These are phyloP conservation scores for Millerozyma acaciae DNA, from an alignment of 805 yeast species.

Conservation along the genomic window DNA sequence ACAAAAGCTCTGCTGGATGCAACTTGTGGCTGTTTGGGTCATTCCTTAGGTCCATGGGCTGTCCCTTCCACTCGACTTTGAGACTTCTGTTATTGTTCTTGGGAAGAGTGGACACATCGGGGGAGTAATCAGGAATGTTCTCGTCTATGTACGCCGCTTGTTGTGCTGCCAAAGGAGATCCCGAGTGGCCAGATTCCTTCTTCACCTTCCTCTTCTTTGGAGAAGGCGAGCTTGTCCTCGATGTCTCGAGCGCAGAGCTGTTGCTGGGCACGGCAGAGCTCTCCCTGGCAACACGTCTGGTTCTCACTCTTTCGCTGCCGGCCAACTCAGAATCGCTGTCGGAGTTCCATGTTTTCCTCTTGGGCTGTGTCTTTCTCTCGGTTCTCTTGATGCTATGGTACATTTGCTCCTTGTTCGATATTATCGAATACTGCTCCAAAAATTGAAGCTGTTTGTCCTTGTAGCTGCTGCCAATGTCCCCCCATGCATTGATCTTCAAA, in stretches of 20 bases:
- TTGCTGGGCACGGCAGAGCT: slow-evolving; percentile 13
- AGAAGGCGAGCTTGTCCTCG: slow-evolving; percentile 11
- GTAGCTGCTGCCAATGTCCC: slow-evolving; percentile 40
- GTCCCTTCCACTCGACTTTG: slow-evolving; percentile 97
- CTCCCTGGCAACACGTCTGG: slow-evolving; percentile 52
- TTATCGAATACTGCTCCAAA: slow-evolving; percentile 47
- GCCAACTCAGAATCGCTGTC: slow-evolving; percentile 32
- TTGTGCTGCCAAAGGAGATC: slow-evolving; percentile 37
- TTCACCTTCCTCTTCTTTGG: slow-evolving; percentile 42
- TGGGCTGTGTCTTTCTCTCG: slow-evolving; percentile 4
- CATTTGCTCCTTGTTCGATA: slow-evolving; percentile 11
- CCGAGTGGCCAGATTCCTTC: slow-evolving; percentile 22
- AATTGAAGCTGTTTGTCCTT: slow-evolving; percentile 49
- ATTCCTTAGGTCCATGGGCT: slow-evolving; percentile 81
- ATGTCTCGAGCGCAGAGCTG: slow-evolving; percentile 5
- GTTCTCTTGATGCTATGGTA: slow-evolving; percentile 7
- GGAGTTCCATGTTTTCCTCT: slow-evolving; percentile 14
- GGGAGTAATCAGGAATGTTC: slow-evolving; percentile 78
- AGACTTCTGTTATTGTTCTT: slow-evolving; percentile 60
- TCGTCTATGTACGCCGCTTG: slow-evolving; percentile 60
- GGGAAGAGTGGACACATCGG: slow-evolving; percentile 64
- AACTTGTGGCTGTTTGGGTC: slow-evolving; percentile 73
- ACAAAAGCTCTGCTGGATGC: slow-evolving; percentile 86
- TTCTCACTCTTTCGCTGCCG: slow-evolving; percentile 48
- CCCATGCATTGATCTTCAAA: slow-evolving; percentile 52